phyloP scores from a whole-genome alignment of 306 rosid species.

The Hippophae rhamnoides region DNA sequence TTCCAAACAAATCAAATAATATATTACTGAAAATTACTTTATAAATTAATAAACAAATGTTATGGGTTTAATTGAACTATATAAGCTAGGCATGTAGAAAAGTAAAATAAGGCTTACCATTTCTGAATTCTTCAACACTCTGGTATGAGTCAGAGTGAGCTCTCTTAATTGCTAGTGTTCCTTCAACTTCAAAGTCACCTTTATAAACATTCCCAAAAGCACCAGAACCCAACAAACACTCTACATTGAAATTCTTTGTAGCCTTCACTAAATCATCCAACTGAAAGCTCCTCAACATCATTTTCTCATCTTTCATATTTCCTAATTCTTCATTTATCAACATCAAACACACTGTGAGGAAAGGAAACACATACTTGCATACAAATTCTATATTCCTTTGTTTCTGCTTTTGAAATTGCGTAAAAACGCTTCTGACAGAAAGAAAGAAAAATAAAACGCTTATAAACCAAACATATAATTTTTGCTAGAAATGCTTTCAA shows the following conservation, averaged over 20 bases:
- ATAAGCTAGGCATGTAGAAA: no score
- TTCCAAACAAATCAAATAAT: conserved; percentile 3
- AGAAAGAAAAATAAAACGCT: no score
- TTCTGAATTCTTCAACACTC: conserved; percentile 53
- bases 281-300: conserved; percentile 39
- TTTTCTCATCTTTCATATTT: conserved; percentile 30
- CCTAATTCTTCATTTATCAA: conserved; percentile 6
- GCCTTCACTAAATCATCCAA: conserved; percentile 57
- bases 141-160: conserved; percentile 46
- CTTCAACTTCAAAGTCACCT: conserved; percentile 44
- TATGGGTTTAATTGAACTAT: no score
- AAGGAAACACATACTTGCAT: background rate
- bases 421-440: no score
- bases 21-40: background rate
- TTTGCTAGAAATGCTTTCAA: no score
- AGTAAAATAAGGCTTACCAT: conserved; percentile 28
- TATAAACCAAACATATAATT: no score
- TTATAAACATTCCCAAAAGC: conserved; percentile 67
- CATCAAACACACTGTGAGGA: conserved; percentile 10
- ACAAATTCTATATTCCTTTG: background rate
- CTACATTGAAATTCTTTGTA: conserved; percentile 53
- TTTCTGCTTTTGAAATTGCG: background rate
- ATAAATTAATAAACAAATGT: no score
- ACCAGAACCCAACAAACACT: conserved; percentile 64
- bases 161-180: conserved; percentile 65